These are phyloP conservation scores for Lactarius evosmus DNA, from an alignment of 768 basidiomycete genomes.

Conservation along the genomic window DNA sequence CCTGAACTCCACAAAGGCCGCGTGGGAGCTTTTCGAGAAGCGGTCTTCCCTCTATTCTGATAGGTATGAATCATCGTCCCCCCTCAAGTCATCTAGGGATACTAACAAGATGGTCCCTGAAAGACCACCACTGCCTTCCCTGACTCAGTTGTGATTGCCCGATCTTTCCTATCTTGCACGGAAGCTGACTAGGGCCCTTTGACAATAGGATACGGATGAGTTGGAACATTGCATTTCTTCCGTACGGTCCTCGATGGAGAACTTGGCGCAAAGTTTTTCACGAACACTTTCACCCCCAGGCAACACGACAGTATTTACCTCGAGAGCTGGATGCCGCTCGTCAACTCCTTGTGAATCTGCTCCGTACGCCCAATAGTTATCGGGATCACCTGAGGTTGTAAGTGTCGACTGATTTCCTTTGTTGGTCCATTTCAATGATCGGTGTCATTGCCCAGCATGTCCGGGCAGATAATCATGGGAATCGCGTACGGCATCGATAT, in stretches of 20 bases:
- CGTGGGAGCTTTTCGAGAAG: slow-evolving; percentile 6
- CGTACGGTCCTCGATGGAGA: slow-evolving; percentile 10
- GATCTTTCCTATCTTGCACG: no score
- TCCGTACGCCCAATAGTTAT: slow-evolving; percentile 4
- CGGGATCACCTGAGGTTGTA: slow-evolving; percentile 10
- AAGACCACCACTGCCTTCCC: no score
- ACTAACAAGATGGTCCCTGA: no score
- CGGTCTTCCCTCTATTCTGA: slow-evolving; percentile 17
- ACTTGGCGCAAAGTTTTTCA: slow-evolving; percentile 17
- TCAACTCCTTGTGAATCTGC: slow-evolving; percentile 2
- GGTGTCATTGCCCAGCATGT: neutral
- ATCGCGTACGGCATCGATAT: slow-evolving; percentile 30
- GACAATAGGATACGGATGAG: no score
- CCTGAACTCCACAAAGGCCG: slow-evolving; percentile 14
- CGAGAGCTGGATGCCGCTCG: slow-evolving; percentile 1
- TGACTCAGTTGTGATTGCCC: no score
- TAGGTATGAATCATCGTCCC: slow-evolving; percentile 4
- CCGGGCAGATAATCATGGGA: slow-evolving; percentile 28
- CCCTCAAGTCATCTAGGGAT: neutral
- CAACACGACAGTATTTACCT: slow-evolving; percentile 2
- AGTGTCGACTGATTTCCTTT: neutral
- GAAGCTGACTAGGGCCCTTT: no score
- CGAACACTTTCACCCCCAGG: slow-evolving; percentile 9
- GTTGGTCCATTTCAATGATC: neutral
- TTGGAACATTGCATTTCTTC: neutral